Percentiles rank a stretch among this genome's conserved stretches.
Evolutionary conservation across 2,329 filamentous ascomycete genomes (phyloP).

Genomic region (Penicillium expansum): DNA sequence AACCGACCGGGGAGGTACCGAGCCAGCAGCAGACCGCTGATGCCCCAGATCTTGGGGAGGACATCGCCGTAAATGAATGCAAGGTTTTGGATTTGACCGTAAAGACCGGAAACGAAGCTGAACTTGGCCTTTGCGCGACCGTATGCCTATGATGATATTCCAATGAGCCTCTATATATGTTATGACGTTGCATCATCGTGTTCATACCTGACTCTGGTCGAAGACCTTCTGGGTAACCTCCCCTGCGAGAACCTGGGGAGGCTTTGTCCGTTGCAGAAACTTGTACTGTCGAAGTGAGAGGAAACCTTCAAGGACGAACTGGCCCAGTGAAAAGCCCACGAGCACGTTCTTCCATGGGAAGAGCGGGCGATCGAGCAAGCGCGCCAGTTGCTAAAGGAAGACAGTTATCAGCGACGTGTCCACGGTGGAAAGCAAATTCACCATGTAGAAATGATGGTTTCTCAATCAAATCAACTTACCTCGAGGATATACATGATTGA

Average conservation of each 20-base stretch:
- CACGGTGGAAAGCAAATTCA: constrained; percentile 11
- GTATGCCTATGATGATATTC: constrained; percentile 60
- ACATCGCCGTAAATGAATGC: constrained; percentile 87
- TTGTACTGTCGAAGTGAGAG: constrained; percentile 87
- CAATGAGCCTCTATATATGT: neutral
- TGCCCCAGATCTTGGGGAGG: constrained; percentile 83
- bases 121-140: constrained; percentile 94
- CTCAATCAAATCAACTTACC: constrained; percentile 19
- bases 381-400: constrained; percentile 62
- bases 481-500: constrained; percentile 38
- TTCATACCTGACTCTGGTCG: constrained; percentile 77
- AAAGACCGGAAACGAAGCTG: constrained; percentile 75
- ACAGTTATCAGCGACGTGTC: constrained; percentile 11
- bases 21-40: constrained; percentile 72
- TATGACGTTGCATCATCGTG: neutral
- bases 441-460: constrained; percentile 4
- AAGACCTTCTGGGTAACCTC: constrained; percentile 88
- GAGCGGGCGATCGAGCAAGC: constrained; percentile 81
- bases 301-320: constrained; percentile 87
- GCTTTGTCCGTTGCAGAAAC: constrained; percentile 73
- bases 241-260: constrained; percentile 81
- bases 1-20: constrained; percentile 74
- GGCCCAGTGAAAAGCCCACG: constrained; percentile 86
- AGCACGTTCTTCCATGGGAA: constrained; percentile 99
- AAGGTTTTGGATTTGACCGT: constrained; percentile 82